Base-by-base conservation (phyloP, 345 rosid genomes). In the Dipteronia dyeriana region DNA sequence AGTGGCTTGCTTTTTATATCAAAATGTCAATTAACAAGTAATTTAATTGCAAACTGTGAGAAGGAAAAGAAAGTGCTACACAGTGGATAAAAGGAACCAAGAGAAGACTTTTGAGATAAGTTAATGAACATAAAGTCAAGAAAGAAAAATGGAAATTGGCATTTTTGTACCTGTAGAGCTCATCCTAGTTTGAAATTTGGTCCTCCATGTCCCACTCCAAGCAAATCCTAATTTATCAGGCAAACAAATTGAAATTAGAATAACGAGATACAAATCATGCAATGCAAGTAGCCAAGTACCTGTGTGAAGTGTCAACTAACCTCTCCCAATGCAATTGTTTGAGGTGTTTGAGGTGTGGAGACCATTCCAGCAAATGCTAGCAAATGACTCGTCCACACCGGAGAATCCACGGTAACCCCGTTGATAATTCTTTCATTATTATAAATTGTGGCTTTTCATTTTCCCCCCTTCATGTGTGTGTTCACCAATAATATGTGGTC, bases 381-480 rank as follows among this genome's bases (percentile, higher is more conserved):
- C 87, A 53, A 90, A 90, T 7, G 94, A 87, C 84, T 82, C 84
- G 65, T 81, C 92, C 62, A 84, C 79, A 56, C 86, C 94, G 20
- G 85, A 47, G 78, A 88, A 90, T 16, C 94, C 94, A 49, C 94
- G 88, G 60, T n/a, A n/a, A n/a, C n/a, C n/a, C n/a, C n/a, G n/a
- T n/a, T n/a, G n/a, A 26, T 26, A 26, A 26, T 26, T 26, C 26
- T 26, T 26, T 26, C 26, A 26, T 26, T 26, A 26, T 26, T 26
- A 26, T 26, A 26, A 26, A 26, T 26, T 26, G 26, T 26, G 26
- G 26, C 26, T 26, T 26, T 26, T 1, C 26, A 26, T 26, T 26
- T 26, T 26, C 1, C 1, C 26, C 26, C 26, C 1, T 26, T 26
- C 26, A 26, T 26, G 26, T 26, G 1, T 26, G 26, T 26, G 26